Evolutionary conservation across 164 flowering plant genomes (phyloP), one percentile per base, ranked within the genome.

Genomic region (Piper longum): DNA sequence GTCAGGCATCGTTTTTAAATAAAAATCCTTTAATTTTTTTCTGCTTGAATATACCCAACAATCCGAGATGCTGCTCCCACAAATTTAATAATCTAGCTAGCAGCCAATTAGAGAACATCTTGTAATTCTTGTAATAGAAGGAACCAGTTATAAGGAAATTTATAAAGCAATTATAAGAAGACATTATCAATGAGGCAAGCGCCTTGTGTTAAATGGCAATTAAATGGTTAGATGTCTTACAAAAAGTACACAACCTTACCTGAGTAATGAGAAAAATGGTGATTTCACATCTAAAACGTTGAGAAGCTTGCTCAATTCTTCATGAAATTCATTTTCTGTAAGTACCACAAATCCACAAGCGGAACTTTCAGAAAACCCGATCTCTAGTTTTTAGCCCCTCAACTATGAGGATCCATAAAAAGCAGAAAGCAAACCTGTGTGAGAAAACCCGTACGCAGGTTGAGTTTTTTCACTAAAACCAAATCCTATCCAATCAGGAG

Each of bases 281-380:
- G 93, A 77, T 57, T 78, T 67, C 51, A 89, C 66, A 54, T 65
- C 80, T 41, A 89, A 77, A 61, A 70, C 81, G 43, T 77, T 86
- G 52, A 93, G 88, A 64, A 93, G 62, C 63, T 77, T 83, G 70
- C 87, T 91, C 41, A 93, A 76, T 67, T 64, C 97, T 40, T 76
- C 88, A 72, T 89, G 98, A 78, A 79, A 93, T 81, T 89, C 96
- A 69, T 86, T 80, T 75, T 93, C 97, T 93, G 90, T 41, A 63
- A 54, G 61, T 67, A 9, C 52, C 9, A 14, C 52, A 48, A 2
- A 48, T 12, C 11, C 52, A 8, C 36, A 26, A 26, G 36, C 36
- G 1, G 36, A 26, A 26, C 36, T 26, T 48, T 12, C 48, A 11
- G 48, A 6, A 44, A 9, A 73, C 52, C 70, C 61, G 65, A 71